phyloP scores from a whole-genome alignment of 1,284 basidiomycete genomes.

The Rhodotorula sp. region DNA sequence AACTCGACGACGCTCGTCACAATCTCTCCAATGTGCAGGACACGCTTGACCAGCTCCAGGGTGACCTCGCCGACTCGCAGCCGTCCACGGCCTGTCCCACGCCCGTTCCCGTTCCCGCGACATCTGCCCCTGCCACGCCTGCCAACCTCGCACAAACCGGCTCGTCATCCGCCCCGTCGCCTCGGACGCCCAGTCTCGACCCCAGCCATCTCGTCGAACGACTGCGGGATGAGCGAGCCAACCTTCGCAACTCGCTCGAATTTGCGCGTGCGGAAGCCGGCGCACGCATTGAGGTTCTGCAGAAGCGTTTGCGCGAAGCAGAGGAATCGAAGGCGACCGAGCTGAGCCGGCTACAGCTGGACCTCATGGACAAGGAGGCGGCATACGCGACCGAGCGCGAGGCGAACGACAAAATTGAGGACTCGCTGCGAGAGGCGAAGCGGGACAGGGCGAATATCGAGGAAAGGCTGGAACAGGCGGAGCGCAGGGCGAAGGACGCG shows the following conservation, averaged over 20 bases:
- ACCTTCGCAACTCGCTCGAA: constrained; percentile 34
- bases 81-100: not conserved
- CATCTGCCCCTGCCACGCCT: constrained; percentile 11
- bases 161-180: not conserved
- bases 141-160: not conserved
- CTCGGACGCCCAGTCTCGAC: constrained; percentile 4
- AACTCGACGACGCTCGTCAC: constrained; percentile 22
- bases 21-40: constrained; percentile 24
- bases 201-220: constrained; percentile 24
- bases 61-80: constrained; percentile 8
- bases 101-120: not conserved
- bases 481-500: not conserved
- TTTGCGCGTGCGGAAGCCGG: constrained; percentile 31
- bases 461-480: constrained; percentile 11
- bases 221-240: constrained; percentile 38
- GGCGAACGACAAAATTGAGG: constrained; percentile 16
- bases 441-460: constrained; percentile 9
- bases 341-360: constrained; percentile 17
- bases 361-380: constrained; percentile 25
- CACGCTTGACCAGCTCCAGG: constrained; percentile 15
- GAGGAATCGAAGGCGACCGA: constrained; percentile 25
- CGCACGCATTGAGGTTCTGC: constrained; percentile 20
- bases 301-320: constrained; percentile 14
- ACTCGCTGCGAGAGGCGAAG: constrained; percentile 7
- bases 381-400: constrained; percentile 26